phyloP scores from a whole-genome alignment of 2,329 filamentous ascomycete genomes.

The Juglanconis oblonga region DNA sequence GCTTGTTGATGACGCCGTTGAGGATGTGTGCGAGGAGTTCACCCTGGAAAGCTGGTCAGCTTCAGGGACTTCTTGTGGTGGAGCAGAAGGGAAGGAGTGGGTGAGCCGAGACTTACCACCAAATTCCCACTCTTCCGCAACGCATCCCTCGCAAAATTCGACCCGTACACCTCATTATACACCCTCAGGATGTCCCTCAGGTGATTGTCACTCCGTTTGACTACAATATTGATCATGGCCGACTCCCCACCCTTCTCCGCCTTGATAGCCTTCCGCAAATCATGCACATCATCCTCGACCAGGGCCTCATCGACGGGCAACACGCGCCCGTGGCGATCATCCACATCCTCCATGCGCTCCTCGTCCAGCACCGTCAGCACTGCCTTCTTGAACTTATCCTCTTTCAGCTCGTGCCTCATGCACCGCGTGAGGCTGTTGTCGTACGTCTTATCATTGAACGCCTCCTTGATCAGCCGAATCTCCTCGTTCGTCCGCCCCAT shows the following conservation, averaged over 20 bases:
- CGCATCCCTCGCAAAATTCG: conserved; percentile 85
- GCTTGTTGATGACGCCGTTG: conserved; percentile 94
- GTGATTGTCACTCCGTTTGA: conserved; percentile 77
- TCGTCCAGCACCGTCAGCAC: conserved; percentile 82
- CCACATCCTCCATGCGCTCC: conserved; percentile 76
- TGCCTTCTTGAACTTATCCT: conserved; percentile 92
- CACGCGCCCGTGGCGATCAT: conserved; percentile 62
- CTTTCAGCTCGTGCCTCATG: conserved; percentile 89
- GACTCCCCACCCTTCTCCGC: conserved; percentile 80
- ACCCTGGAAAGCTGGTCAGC: conserved; percentile 56
- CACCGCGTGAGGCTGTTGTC: conserved; percentile 74
- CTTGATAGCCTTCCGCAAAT: conserved; percentile 65
- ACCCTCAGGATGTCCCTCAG: conserved; percentile 72
- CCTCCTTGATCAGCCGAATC: conserved; percentile 79
- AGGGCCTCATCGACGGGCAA: conserved; percentile 56
- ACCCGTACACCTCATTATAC: conserved; percentile 70
- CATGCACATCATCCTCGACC: conserved; percentile 69
- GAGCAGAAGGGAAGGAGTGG: neutral
- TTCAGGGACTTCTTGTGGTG: neutral
- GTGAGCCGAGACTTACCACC: conserved; percentile 61
- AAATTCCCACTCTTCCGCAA: conserved; percentile 87
- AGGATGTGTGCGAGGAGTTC: conserved; percentile 93
- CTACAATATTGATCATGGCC: conserved; percentile 81
- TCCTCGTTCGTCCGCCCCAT: conserved; percentile 91
- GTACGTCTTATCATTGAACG: conserved; percentile 91